A percentile compares a stretch with the other conserved stretches of the same genome.
Evolutionary conservation across 2,329 filamentous ascomycete genomes (phyloP).

Genomic region (Elsinoe fawcettii): DNA sequence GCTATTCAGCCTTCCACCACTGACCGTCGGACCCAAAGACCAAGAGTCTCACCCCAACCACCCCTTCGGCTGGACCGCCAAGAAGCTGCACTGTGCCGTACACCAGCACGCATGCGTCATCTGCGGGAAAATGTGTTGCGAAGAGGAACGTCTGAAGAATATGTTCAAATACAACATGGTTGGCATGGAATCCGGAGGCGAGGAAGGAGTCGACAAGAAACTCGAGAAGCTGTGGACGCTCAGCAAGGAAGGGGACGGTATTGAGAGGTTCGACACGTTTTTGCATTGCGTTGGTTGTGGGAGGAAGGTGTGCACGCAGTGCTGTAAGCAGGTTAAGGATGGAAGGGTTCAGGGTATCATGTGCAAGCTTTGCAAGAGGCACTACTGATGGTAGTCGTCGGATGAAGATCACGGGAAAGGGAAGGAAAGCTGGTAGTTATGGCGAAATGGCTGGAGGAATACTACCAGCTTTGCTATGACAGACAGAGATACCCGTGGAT

Average conservation of each 20-base stretch:
- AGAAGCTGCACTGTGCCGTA: conserved; percentile 19
- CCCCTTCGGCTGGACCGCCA: conserved; percentile 18
- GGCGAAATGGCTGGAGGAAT: not conserved
- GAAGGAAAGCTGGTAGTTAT: not conserved
- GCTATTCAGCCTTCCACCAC: conserved; percentile 11
- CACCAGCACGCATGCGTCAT: conserved; percentile 17
- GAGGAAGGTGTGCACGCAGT: conserved; percentile 19
- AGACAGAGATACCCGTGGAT: not conserved
- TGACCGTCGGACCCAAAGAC: not conserved
- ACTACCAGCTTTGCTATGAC: not conserved
- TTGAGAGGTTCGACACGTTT: conserved; percentile 20
- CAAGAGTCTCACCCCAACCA: conserved; percentile 17
- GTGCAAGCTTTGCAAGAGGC: not conserved
- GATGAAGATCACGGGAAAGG: not conserved
- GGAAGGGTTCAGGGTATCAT: not conserved
- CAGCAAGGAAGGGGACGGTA: conserved; percentile 14
- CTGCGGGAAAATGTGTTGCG: conserved; percentile 20
- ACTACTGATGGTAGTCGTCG: not conserved
- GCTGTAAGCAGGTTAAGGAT: not conserved
- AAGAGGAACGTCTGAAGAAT: conserved; percentile 13
- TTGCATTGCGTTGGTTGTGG: conserved; percentile 21
- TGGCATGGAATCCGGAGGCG: not conserved
- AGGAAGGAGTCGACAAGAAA: not conserved
- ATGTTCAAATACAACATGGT: conserved; percentile 12
- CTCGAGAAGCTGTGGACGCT: conserved; percentile 6